Base-by-base conservation (phyloP, 179 eudicot species). In the Patellifolia procumbens region DNA sequence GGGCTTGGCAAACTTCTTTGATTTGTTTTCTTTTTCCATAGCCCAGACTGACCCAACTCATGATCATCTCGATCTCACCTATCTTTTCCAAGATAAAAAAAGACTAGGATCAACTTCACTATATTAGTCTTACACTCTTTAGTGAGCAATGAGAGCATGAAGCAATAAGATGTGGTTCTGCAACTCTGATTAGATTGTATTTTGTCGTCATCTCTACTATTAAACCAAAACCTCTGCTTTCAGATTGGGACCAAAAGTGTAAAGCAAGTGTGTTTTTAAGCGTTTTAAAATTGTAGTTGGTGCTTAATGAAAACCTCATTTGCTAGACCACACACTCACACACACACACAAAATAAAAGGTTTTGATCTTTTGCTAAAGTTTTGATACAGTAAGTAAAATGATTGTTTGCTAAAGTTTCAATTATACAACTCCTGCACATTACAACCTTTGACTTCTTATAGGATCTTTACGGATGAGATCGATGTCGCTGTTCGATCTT, bases 341-440 rank as follows among this genome's bases (percentile, higher is more conserved):
- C 66, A 39, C 42, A 37, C 42, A 55, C 46, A 10, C 49, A 32
- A 20, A 4, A 53, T 52, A 71, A 22, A 51, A 24, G 26, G 53
- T 42, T 62, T 34, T 61, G 43, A 39, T 39, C 11, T 26, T 55
- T 55, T 68, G 79, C 68, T 39, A 42, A 68, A 56, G 74, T 55
- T 65, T n/a, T 65, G 29, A 75, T 53, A 37, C 28, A 63, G 43
- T 34, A 56, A 29, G 4, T 71, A 20, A n/a, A 32, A 71, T 53
- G 60, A 71, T 71, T 71, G 74, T 5, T 29, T 53, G 0, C 34
- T 55, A 59, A 73, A 73, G 76, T 61, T 74, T 72, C 77, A 74
- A 46, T 63, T 29, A 62, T 34, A 28, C 1, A 24, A 60, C 28
- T 73, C 46, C 35, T 58, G 28, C 42, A 59, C 59, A 22, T 10